Percentiles rank a stretch among this genome's conserved stretches.
Evolutionary conservation across 495 filamentous ascomycete species (phyloP).

Genomic region (Bryoglossum gracile): DNA sequence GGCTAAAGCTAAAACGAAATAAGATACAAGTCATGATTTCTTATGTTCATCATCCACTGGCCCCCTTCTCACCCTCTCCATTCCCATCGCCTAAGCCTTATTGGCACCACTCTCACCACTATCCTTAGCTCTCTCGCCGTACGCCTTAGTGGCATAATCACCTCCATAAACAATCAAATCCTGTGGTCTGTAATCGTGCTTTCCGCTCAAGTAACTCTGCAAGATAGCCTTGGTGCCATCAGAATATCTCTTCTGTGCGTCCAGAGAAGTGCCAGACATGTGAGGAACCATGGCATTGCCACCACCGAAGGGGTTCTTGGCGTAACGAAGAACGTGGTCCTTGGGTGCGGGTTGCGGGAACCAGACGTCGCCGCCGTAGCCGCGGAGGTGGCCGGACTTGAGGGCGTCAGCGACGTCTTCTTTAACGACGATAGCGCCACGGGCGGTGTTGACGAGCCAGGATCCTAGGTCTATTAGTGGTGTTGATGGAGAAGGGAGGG

Average conservation of each 20-base stretch:
- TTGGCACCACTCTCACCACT: slow-evolving; percentile 7
- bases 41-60: too few species aligned
- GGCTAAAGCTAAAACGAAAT: too few species aligned
- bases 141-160: slow-evolving; percentile 93
- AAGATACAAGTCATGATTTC: too few species aligned
- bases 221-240: slow-evolving; percentile 83
- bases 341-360: slow-evolving; percentile 82
- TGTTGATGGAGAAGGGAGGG: not conserved
- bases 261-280: slow-evolving; percentile 90
- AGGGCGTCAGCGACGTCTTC: slow-evolving; percentile 95
- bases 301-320: slow-evolving; percentile 89
- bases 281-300: slow-evolving; percentile 98
- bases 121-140: slow-evolving; percentile 69
- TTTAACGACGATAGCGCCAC: slow-evolving; percentile 98
- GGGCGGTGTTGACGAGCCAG: slow-evolving; percentile 97
- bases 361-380: slow-evolving; percentile 92
- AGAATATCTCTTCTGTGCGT: slow-evolving; percentile 94
- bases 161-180: slow-evolving; percentile 90
- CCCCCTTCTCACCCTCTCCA: not conserved
- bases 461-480: slow-evolving; percentile 41
- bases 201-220: slow-evolving; percentile 80
- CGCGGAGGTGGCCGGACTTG: slow-evolving; percentile 86
- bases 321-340: slow-evolving; percentile 90
- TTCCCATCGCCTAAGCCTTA: slow-evolving; percentile 4
- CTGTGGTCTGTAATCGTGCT: slow-evolving; percentile 78